Base-by-base conservation (phyloP, 2,329 filamentous ascomycete species). In the Penicillium verrucosum region DNA sequence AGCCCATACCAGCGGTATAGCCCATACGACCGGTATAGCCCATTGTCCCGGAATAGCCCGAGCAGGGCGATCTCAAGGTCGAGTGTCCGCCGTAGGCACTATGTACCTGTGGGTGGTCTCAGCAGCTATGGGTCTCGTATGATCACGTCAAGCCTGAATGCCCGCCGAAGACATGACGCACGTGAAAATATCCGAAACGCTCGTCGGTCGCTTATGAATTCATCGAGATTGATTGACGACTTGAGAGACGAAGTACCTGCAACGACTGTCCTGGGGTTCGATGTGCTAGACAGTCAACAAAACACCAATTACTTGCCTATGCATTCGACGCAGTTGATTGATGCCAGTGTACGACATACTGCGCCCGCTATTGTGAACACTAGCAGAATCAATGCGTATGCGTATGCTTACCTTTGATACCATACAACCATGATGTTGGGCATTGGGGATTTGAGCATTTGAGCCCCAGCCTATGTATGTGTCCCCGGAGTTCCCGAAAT, bases 301-400 rank as follows among this genome's bases (percentile, higher is more conserved):
- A 18, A 27, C 30, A 16, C 30, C 40, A 14, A 29, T 27, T 30
- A 30, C 27, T 25, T 30, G 18, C 34, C 27, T 21, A 18, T 18
- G 8, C 36, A 25, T 9, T 48, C 36, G 3, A 41, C 36, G 2
- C 51, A 36, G 14, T 40, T 52, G 18, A 32, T 27, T 3, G 4
- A 52, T n/a, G 10, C 27, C n/a, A 23, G 18, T 5, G n/a, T 29
- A 9, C 14, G 14, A 21, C 41, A 45, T 16, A 36, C 54, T 23
- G 48, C 48, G 9, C 34, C 34, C 16, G 48, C 54, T 5, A 37
- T 56, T 34, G 54, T 52, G 27, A 52, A 52, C 12, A 46, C 36
- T 4, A 52, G 40, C 48, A 34, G 11, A 23, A 56, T 52, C 41
- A 40, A 55, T 5, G 53, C 5, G 7, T 16, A 55, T 5, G 53